Evolutionary conservation across 768 basidiomycete species (phyloP).

Genomic region (Udeniomyces megalosporus): DNA sequence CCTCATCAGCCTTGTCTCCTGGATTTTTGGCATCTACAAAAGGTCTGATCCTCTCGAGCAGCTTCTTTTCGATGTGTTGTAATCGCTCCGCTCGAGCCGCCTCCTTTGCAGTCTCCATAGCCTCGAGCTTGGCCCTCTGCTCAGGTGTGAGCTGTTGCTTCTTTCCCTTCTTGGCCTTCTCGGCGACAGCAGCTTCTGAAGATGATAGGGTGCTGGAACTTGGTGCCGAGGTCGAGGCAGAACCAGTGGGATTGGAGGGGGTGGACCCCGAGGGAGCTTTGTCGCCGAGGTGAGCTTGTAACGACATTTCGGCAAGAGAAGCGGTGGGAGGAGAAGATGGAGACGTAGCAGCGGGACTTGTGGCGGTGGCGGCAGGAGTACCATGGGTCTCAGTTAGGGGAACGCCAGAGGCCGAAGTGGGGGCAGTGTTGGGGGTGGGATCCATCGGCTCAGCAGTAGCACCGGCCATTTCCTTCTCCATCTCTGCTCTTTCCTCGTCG

Average conservation of each 20-base stretch:
- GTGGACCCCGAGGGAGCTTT: not conserved
- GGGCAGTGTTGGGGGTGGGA: not conserved
- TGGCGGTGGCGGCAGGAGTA: not conserved
- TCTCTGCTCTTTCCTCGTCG: conserved; percentile 79
- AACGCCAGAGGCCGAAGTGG: conserved; percentile 12
- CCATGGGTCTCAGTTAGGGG: conserved; percentile 16
- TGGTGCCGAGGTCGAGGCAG: conserved; percentile 16
- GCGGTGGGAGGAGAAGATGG: not conserved
- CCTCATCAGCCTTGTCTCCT: conserved; percentile 42
- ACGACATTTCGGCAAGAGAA: not conserved
- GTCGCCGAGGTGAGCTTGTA: conserved; percentile 5
- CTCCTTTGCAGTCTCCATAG: conserved; percentile 46
- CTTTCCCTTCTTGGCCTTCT: conserved; percentile 22
- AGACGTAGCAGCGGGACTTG: conserved; percentile 18
- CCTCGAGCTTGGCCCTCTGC: conserved; percentile 66
- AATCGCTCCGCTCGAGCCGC: conserved; percentile 43
- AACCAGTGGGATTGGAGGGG: conserved; percentile 16
- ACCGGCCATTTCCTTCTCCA: conserved; percentile 53
- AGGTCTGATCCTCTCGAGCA: conserved; percentile 69
- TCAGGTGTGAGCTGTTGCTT: conserved; percentile 50
- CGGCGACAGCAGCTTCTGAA: conserved; percentile 14
- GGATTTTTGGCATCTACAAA: conserved; percentile 57
- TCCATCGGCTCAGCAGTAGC: conserved; percentile 20
- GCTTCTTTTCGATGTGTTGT: conserved; percentile 53
- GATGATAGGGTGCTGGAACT: conserved; percentile 16